phyloP scores from a whole-genome alignment of 495 filamentous ascomycete species.

The Saxispiralis lemnorum region DNA sequence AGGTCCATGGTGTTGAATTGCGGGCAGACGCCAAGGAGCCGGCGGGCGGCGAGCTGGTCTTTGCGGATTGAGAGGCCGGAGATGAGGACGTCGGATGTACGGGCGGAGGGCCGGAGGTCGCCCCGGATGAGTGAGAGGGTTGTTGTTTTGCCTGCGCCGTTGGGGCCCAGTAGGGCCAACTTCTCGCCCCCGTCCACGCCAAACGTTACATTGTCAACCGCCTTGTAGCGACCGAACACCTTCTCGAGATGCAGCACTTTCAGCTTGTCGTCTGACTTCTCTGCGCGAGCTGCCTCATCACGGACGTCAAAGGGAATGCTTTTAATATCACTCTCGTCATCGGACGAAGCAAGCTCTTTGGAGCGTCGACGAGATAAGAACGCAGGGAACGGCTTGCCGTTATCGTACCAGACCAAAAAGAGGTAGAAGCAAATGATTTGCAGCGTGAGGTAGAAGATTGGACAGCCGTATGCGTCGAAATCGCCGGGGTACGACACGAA shows the following conservation, averaged over 20 bases:
- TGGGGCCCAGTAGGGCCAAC: conserved; percentile 72
- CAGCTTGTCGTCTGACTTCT: conserved; percentile 43
- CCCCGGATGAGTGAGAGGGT: conserved; percentile 71
- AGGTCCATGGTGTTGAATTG: conserved; percentile 48
- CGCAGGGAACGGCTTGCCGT: conserved; percentile 37
- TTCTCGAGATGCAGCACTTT: conserved; percentile 63
- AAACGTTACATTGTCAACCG: conserved; percentile 69
- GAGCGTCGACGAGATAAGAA: conserved; percentile 20
- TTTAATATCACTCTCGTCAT: not conserved
- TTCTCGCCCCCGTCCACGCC: conserved; percentile 58
- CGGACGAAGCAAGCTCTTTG: conserved; percentile 26
- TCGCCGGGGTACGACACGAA: conserved; percentile 51
- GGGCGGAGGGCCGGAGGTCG: conserved; percentile 46
- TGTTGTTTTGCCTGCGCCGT: conserved; percentile 76
- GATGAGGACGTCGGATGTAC: conserved; percentile 46
- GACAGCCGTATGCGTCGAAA: conserved; percentile 57
- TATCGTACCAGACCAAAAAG: conserved; percentile 53
- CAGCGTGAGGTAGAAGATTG: conserved; percentile 55
- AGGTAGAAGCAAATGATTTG: conserved; percentile 51
- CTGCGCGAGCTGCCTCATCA: conserved; percentile 31
- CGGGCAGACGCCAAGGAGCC: conserved; percentile 60
- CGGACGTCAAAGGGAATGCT: conserved; percentile 22
- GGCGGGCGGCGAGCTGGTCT: conserved; percentile 46
- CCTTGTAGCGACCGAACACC: conserved; percentile 45
- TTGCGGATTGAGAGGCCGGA: conserved; percentile 49